Evolutionary conservation across 495 filamentous ascomycete genomes (phyloP).

Genomic region (Ascodesmis nigricans): DNA sequence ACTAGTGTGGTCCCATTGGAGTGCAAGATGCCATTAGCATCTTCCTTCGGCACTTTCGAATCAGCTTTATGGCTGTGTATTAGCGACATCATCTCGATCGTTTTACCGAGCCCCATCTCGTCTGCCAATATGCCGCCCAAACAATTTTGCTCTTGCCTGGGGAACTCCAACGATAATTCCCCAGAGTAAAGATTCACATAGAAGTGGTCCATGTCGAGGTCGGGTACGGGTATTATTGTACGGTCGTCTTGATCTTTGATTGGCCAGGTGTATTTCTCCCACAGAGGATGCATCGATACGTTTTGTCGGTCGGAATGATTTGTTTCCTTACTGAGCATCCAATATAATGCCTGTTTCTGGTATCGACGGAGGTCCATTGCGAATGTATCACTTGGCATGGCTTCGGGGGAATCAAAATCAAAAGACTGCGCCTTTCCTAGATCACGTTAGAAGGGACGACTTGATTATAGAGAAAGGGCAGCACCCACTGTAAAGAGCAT

Average conservation of each 20-base stretch:
- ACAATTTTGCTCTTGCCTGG: constrained; percentile 81
- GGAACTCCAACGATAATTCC: constrained; percentile 81
- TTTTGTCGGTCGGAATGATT: constrained; percentile 31
- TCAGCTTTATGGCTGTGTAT: constrained; percentile 65
- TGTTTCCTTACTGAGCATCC: constrained; percentile 89
- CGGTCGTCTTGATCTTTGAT: constrained; percentile 68
- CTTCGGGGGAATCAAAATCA: constrained; percentile 75
- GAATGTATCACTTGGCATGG: constrained; percentile 63
- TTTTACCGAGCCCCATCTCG: constrained; percentile 38
- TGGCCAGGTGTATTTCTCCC: constrained; percentile 91
- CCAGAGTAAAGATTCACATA: constrained; percentile 96
- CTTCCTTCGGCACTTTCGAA: constrained; percentile 21
- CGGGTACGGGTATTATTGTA: constrained; percentile 36
- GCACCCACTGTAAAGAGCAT: constrained; percentile 45
- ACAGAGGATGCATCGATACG: constrained; percentile 83
- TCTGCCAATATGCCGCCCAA: constrained; percentile 85
- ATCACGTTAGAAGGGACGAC: constrained; percentile 4
- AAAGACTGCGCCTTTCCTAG: constrained; percentile 82
- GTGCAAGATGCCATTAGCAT: constrained; percentile 10
- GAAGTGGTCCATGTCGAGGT: constrained; percentile 39
- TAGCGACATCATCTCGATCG: constrained; percentile 84
- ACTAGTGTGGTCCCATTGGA: constrained; percentile 54
- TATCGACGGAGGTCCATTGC: constrained; percentile 69
- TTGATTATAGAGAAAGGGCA: not conserved
- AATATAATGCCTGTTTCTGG: constrained; percentile 82